Percentiles rank a stretch among this genome's conserved stretches.
phyloP scores from a whole-genome alignment of 2,329 filamentous ascomycete species.

The Aspergillus novofumigatus region DNA sequence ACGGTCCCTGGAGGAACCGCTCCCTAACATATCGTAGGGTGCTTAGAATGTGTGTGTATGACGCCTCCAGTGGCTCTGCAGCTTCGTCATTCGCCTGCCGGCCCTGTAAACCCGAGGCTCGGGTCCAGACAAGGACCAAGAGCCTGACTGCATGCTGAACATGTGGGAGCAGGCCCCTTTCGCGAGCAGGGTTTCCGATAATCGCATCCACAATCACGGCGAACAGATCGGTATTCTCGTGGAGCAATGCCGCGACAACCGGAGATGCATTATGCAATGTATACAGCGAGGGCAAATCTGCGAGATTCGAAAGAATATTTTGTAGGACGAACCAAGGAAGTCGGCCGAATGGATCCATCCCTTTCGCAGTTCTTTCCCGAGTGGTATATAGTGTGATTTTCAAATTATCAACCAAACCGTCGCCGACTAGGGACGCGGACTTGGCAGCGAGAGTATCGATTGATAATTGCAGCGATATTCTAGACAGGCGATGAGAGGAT shows the following conservation, averaged over 20 bases:
- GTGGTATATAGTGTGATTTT: too few species aligned
- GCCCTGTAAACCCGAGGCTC: neutral
- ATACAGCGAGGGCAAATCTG: slow-evolving; percentile 2
- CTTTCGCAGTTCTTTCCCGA: neutral
- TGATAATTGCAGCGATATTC: too few species aligned
- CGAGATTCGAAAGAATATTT: slow-evolving; percentile 5
- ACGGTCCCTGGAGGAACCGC: neutral
- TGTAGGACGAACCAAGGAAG: slow-evolving; percentile 7
- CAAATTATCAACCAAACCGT: too few species aligned
- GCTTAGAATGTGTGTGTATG: slow-evolving; percentile 1
- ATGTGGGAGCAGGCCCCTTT: slow-evolving; percentile 3
- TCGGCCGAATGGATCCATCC: slow-evolving; percentile 7
- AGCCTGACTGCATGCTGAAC: slow-evolving; percentile 2
- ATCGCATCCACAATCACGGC: slow-evolving; percentile 3
- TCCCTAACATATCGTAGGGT: neutral
- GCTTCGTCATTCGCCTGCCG: neutral
- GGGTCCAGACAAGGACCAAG: slow-evolving; percentile 2
- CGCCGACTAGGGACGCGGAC: too few species aligned
- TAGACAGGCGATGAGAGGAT: too few species aligned
- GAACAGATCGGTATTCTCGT: slow-evolving; percentile 2
- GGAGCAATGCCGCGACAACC: slow-evolving; percentile 3
- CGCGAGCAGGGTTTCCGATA: slow-evolving; percentile 1
- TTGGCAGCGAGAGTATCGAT: too few species aligned
- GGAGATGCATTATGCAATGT: slow-evolving; percentile 4
- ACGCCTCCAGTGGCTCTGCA: neutral